Evolutionary conservation across 495 filamentous ascomycete species (phyloP).

Genomic region (Penicillium macrosclerotiorum): DNA sequence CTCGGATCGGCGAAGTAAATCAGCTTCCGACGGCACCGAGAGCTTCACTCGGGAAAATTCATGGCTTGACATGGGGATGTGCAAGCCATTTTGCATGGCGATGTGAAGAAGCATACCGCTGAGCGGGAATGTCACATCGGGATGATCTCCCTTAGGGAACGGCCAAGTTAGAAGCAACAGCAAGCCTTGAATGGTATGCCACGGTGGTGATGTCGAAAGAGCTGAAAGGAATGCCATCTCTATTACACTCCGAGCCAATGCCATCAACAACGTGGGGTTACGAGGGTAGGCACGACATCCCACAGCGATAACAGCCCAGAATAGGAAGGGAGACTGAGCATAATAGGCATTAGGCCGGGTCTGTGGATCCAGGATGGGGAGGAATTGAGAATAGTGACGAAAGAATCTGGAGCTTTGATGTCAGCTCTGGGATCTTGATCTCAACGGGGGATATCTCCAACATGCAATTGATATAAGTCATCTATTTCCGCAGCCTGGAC

Average conservation of each 20-base stretch:
- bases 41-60: constrained; percentile 43
- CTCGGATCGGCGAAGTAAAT: constrained; percentile 38
- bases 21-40: constrained; percentile 30
- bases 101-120: constrained; percentile 43
- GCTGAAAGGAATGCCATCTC: constrained; percentile 47
- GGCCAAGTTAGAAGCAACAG: constrained; percentile 51
- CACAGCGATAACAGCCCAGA: constrained; percentile 48
- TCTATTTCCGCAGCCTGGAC: constrained; percentile 36
- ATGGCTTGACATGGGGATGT: constrained; percentile 48
- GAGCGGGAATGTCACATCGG: constrained; percentile 42
- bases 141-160: constrained; percentile 43
- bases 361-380: constrained; percentile 43
- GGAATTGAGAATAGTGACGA: constrained; percentile 41
- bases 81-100: constrained; percentile 51
- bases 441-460: neutral
- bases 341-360: constrained; percentile 44
- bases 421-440: neutral
- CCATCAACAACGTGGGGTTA: constrained; percentile 44
- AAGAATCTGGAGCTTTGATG: constrained; percentile 39
- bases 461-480: constrained; percentile 36
- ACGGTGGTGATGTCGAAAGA: constrained; percentile 33
- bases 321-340: constrained; percentile 45
- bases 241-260: constrained; percentile 36
- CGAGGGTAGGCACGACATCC: constrained; percentile 34
- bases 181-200: constrained; percentile 48